Conservation (phyloP, 441 rosid genomes). For the Adansonia gregorii region DNA sequence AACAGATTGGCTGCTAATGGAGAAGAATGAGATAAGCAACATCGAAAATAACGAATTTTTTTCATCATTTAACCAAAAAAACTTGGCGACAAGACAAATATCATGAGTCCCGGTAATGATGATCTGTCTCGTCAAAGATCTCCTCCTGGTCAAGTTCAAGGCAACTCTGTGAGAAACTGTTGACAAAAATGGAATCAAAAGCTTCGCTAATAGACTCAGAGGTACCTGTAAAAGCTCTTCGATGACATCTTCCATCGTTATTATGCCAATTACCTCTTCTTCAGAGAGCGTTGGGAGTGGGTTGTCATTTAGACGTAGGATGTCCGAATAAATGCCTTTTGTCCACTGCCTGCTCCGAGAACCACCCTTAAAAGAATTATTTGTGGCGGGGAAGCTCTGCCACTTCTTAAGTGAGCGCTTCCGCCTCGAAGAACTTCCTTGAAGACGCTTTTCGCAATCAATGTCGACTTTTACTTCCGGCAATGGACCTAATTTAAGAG, state of each 20-base stretch:
- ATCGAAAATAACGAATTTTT: slow-evolving; percentile 21
- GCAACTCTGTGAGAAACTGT: background rate
- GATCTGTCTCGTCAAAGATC: slow-evolving; percentile 97
- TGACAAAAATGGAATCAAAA: background rate
- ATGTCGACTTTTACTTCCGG: slow-evolving; percentile 68
- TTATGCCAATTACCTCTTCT: slow-evolving; percentile 82
- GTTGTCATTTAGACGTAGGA: slow-evolving; percentile 61
- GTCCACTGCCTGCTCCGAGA: slow-evolving; percentile 79
- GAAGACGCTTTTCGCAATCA: slow-evolving; percentile 57
- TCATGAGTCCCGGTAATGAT: slow-evolving; percentile 71
- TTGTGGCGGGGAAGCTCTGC: slow-evolving; percentile 75
- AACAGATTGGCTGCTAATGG: background rate
- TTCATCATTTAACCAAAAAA: background rate
- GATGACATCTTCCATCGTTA: slow-evolving; percentile 98
- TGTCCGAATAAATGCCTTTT: slow-evolving; percentile 69
- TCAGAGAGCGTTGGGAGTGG: slow-evolving; percentile 69
- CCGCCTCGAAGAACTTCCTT: slow-evolving; percentile 57
- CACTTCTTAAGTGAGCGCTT: slow-evolving; percentile 78
- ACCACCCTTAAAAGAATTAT: slow-evolving; percentile 39
- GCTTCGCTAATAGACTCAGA: background rate
- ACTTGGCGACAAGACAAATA: slow-evolving; percentile 22
- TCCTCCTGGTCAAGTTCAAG: slow-evolving; percentile 61
- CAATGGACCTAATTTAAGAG: slow-evolving; percentile 38
- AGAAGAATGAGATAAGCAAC: background rate
- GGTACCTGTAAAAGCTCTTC: slow-evolving; percentile 94